These are phyloP conservation scores for Saturnispora serradocipensis DNA, from an alignment of 805 yeast species.

Conservation along the genomic window DNA sequence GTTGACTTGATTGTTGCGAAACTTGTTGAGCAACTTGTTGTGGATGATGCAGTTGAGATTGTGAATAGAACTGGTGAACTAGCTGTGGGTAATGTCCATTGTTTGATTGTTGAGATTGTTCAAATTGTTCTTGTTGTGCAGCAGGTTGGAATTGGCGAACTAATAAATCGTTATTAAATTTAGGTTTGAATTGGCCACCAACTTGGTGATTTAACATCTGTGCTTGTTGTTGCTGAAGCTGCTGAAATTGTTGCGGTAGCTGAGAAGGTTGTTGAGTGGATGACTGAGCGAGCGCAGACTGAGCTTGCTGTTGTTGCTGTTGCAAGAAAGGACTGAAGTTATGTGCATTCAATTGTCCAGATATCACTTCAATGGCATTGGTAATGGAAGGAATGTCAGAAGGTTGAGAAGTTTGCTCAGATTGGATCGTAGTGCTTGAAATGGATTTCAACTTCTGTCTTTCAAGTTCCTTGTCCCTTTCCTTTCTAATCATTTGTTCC, in stretches of 20 bases:
- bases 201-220: not conserved
- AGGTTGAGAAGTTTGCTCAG: not conserved
- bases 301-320: conserved; percentile 3
- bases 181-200: conserved; percentile 6
- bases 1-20: not conserved
- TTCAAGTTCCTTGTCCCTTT: conserved; percentile 8
- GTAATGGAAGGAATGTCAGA: conserved; percentile 4
- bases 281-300: not conserved
- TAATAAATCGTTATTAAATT: conserved; percentile 7
- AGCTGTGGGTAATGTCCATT: conserved; percentile 2
- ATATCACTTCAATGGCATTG: conserved; percentile 7
- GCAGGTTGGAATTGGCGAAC: conserved; percentile 8
- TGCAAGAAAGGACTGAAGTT: conserved; percentile 1
- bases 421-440: conserved; percentile 3
- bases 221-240: not conserved
- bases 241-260: not conserved
- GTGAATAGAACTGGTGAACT: conserved; percentile 3
- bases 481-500: conserved; percentile 9
- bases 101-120: not conserved
- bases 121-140: conserved; percentile 1
- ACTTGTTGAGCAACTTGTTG: not conserved
- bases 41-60: not conserved
- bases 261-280: not conserved
- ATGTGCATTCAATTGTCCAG: conserved; percentile 7
- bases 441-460: conserved; percentile 7